Evolutionary conservation across 768 basidiomycete genomes (phyloP), one percentile per base, ranked within the genome.

Genomic region (Leucocoprinus sp.): DNA sequence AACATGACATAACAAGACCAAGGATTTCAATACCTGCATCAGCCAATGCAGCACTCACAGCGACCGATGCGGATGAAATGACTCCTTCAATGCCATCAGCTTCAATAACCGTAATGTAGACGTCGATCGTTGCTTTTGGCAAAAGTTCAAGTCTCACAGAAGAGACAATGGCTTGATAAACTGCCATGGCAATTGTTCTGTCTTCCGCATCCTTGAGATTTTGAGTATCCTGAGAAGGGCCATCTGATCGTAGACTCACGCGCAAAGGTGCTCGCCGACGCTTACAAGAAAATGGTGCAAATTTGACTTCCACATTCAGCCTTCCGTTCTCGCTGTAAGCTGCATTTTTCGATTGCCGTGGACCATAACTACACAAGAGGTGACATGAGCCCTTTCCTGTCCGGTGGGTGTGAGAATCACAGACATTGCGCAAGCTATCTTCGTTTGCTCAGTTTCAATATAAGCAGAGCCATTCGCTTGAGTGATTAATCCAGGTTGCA

Each of bases 391-490:
- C 28, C 47, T 38, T 19, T 43, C 26, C 21, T n/a, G 38, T 15
- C 36, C 40, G 8, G 31, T 17, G 33, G 49, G 43, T 8, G 33
- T n/a, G 27, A 42, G 49, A 40, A 46, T 31, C 22, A 75, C 86
- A 57, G 55, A 97, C 93, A 98, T 89, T 33, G 96, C 92, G 60
- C 92, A 96, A 4, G 92, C 93, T 52, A 99, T 80, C 67, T 99
- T 99, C 0, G 89, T 88, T 45, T 75, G 75, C 46, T 87, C 85
- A 1, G 84, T 86, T 65, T 99, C 96, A 54, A 99, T 87, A 59
- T 98, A 99, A 8, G 92, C 93, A 14, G 93, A 96, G 1, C 96
- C 96, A 58, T 92, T 93, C 1, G 96, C 95, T 64, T 96, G 92
- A 50, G 68, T 84, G 43, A 96, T 91, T 11, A 98, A 67, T 7